Conservation (phyloP, 139 green algal species). For the Ettlia oleoabundans region DNA sequence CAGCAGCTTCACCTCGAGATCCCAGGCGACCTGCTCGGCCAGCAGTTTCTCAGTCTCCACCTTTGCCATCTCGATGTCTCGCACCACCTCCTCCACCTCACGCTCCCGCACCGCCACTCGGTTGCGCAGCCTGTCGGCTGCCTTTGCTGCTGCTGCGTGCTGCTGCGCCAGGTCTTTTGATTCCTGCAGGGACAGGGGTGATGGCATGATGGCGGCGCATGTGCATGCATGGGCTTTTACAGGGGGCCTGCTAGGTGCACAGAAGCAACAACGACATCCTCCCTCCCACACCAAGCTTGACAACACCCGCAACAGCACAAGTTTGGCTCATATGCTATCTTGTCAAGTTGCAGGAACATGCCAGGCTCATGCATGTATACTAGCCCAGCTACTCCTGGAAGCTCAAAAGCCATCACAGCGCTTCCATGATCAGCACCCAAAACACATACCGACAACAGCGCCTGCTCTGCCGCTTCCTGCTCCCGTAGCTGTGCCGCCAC, state of each 20-base stretch:
- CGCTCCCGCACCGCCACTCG: not conserved
- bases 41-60: constrained; percentile 38
- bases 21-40: constrained; percentile 10
- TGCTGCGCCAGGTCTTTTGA: constrained; percentile 38
- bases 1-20: constrained; percentile 24
- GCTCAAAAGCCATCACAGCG: not conserved
- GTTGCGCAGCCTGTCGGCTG: not conserved
- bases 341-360: no score
- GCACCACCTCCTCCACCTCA: not conserved
- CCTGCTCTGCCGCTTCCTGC: not conserved
- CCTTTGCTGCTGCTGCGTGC: constrained; percentile 30
- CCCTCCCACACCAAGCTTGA: no score
- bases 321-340: no score
- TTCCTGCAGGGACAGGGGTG: constrained; percentile 1
- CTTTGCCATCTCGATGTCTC: constrained; percentile 29
- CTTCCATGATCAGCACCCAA: not conserved
- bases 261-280: no score
- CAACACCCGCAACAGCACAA: no score
- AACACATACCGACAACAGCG: not conserved
- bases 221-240: not conserved
- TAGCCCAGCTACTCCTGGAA: not conserved
- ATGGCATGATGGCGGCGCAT: not conserved
- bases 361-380: not conserved
- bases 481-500: not conserved
- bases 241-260: not conserved